Conservation (phyloP, 2,329 filamentous ascomycete genomes). For the Conoideocrella luteorostrata region DNA sequence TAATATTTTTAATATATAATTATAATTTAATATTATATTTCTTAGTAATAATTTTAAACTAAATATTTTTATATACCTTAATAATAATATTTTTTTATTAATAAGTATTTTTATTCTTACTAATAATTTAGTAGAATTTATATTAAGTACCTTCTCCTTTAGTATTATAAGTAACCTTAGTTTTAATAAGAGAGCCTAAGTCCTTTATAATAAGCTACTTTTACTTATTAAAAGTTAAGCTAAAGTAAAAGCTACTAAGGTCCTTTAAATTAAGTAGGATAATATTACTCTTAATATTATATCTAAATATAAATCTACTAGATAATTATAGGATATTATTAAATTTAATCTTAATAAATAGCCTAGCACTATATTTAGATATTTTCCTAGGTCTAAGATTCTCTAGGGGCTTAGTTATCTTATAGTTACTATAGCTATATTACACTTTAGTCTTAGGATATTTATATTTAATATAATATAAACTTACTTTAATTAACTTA, state of each 20-base stretch:
- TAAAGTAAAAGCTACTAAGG: conserved; percentile 12
- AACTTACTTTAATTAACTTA: conserved; percentile 1
- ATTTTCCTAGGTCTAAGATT: background rate
- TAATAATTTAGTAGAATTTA: conserved; percentile 18
- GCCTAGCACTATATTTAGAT: background rate
- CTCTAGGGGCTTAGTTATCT: conserved; percentile 5
- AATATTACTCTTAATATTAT: conserved; percentile 11
- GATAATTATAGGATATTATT: conserved; percentile 11
- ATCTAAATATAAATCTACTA: conserved; percentile 13
- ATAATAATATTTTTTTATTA: conserved; percentile 9
- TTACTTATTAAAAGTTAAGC: conserved; percentile 16
- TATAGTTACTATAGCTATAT: background rate
- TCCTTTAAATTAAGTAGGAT: conserved; percentile 6
- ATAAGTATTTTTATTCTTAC: conserved; percentile 9
- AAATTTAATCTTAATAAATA: conserved; percentile 12
- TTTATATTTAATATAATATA: background rate
- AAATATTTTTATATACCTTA: background rate
- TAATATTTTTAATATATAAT: conserved; percentile 14
- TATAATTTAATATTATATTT: conserved; percentile 7
- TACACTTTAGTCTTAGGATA: background rate
- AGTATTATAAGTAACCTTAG: conserved; percentile 17
- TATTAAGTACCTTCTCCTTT: conserved; percentile 13
- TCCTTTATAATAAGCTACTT: conserved; percentile 16
- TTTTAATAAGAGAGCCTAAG: conserved; percentile 14
- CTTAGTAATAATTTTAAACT: conserved; percentile 10